Evolutionary conservation across 2,329 filamentous ascomycete genomes (phyloP), one percentile per base, ranked within the genome.

Genomic region (Aspergillus costaricaensis): DNA sequence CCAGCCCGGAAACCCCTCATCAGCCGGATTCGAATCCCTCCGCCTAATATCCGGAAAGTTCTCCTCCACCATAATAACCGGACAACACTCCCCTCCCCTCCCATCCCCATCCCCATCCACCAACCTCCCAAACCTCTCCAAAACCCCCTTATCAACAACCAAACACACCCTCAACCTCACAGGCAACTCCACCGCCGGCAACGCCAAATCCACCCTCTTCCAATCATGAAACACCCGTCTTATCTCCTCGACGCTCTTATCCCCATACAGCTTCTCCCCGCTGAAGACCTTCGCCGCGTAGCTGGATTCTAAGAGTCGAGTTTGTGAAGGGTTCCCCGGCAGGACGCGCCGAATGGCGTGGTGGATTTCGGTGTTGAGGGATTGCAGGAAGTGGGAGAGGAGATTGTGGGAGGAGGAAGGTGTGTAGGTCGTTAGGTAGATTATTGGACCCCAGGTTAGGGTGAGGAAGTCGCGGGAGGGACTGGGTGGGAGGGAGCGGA

Each of bases 351-450:
- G 52, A 8, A 73, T 57, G 15, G 67, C 61, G 17, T 57, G 55
- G 32, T 59, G 59, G 12, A 91, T 72, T 82, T 91, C 57, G 83
- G 91, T 12, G 76, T 91, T 19, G 80, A 84, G 60, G 81, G 83
- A 38, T 77, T 83, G 32, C 68, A 77, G 5, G 76, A 71, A 61
- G 66, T 83, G 2, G 87, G 82, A 75, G 82, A 87, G 8, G 85
- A 91, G 73, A 8, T 62, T 64, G 51, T 70, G 58, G 4, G 67
- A 67, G 21, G 68, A 68, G 4, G 68, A 68, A 3, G 71, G 60
- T 0, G 64, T 63, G 52, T 73, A 73, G n/a, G 62, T 67, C 2
- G 70, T 72, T 43, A 67, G 65, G 50, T 70, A 74, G 27, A 73
- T 53, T 15, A 73, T 52, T 7, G 70, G 71, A 3, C 71, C 71